A percentile compares a stretch with the other conserved stretches of the same genome.
Evolutionary conservation across 108 stramenopile species (phyloP).

Genomic region (Craspedostauros australis): DNA sequence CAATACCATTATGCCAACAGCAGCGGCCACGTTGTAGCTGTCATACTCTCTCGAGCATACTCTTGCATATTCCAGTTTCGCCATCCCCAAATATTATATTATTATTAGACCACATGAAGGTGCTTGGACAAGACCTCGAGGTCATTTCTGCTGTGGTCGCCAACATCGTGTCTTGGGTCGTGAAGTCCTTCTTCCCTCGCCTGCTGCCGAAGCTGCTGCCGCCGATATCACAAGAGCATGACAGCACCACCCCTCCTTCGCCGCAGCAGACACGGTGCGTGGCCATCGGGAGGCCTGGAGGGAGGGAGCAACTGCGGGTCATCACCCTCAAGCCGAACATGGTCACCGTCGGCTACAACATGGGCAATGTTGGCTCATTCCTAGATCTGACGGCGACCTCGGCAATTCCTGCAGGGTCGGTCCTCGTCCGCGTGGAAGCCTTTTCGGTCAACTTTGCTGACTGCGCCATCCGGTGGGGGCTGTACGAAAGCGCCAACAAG

Average conservation of each 20-base stretch:
- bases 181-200: slow-evolving; percentile 45
- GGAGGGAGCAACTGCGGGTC: slow-evolving; percentile 65
- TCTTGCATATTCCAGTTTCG: too few relatives aligned
- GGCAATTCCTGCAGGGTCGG: slow-evolving; percentile 28
- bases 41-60: too few relatives aligned
- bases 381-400: slow-evolving; percentile 1
- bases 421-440: slow-evolving; percentile 47
- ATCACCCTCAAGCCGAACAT: slow-evolving; percentile 50
- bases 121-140: slow-evolving; percentile 50
- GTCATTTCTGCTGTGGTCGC: slow-evolving; percentile 53
- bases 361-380: slow-evolving; percentile 23
- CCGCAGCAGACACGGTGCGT: slow-evolving; percentile 49
- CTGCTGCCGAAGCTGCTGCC: slow-evolving; percentile 50
- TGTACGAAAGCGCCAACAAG: slow-evolving; percentile 80
- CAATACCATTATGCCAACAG: too few relatives aligned
- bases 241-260: neutral
- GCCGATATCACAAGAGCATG: slow-evolving; percentile 23
- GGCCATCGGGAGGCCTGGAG: slow-evolving; percentile 78
- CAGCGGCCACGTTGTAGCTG: too few relatives aligned
- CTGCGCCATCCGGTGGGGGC: slow-evolving; percentile 81
- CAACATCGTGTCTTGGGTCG: slow-evolving; percentile 71
- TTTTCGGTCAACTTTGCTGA: slow-evolving; percentile 85
- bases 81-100: too few relatives aligned
- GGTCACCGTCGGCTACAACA: slow-evolving; percentile 80
- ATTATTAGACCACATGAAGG: too few relatives aligned